Evolutionary conservation across 2,329 filamentous ascomycete species (phyloP).

Genomic region (Gaeumannomyces sp.): DNA sequence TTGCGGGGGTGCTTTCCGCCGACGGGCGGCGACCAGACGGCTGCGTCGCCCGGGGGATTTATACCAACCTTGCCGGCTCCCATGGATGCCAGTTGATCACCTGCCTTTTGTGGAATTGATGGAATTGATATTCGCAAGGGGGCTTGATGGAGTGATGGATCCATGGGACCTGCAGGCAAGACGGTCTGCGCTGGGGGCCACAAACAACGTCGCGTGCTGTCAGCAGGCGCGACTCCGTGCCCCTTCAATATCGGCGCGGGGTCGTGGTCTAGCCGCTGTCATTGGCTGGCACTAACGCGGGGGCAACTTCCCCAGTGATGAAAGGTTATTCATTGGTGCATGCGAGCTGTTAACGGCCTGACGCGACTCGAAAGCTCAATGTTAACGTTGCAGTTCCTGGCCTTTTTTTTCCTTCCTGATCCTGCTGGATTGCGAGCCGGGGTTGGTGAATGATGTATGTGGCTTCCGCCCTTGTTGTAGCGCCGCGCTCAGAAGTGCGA

Average conservation of each 20-base stretch:
- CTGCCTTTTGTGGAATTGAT: background rate
- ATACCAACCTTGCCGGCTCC: background rate
- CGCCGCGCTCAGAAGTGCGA: no score
- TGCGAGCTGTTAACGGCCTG: background rate
- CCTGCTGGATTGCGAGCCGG: background rate
- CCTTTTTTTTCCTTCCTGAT: background rate
- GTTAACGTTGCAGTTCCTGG: no score
- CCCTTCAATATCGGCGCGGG: no score
- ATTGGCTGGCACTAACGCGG: background rate
- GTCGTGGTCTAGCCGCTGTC: background rate
- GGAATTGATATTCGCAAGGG: no score
- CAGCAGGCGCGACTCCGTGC: background rate
- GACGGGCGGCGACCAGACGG: no score
- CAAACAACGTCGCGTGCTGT: background rate
- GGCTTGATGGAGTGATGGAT: no score
- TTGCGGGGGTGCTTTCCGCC: background rate
- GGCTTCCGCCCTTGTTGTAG: no score
- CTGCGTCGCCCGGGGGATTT: background rate
- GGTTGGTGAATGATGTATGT: background rate
- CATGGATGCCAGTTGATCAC: background rate
- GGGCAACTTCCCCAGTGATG: background rate
- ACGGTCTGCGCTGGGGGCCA: no score
- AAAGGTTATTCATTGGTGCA: background rate
- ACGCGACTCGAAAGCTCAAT: no score
- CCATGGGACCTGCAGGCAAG: background rate